Conservation (phyloP, 352 stramenopile genomes). For the Pythium scleroteichum region DNA sequence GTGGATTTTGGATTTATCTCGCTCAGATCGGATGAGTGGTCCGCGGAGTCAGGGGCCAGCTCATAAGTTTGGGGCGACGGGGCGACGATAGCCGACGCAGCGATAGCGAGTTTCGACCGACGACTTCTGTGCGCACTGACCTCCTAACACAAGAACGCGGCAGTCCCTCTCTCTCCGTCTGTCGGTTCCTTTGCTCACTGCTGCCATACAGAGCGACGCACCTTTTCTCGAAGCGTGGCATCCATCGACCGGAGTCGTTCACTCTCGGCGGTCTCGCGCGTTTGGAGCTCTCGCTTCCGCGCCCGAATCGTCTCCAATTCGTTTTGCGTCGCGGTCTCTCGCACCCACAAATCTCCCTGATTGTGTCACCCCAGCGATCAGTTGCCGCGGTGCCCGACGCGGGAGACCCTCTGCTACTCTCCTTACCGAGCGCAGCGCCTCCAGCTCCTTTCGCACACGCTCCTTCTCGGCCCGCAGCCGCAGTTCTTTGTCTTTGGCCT, state of each 20-base stretch:
- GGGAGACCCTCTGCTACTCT: too few species aligned
- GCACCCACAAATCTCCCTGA: slow-evolving; percentile 42
- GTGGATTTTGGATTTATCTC: too few species aligned
- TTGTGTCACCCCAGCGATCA: background rate
- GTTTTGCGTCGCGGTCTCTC: slow-evolving; percentile 45
- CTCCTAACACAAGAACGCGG: background rate
- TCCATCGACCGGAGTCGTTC: slow-evolving; percentile 37
- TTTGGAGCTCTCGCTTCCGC: slow-evolving; percentile 38
- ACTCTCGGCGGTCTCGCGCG: slow-evolving; percentile 34
- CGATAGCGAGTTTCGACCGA: too few species aligned
- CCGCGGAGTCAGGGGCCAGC: too few species aligned
- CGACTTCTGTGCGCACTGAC: background rate
- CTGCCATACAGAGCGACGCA: background rate
- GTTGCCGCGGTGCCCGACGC: too few species aligned
- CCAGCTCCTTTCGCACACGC: slow-evolving; percentile 55
- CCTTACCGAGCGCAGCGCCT: slow-evolving; percentile 43
- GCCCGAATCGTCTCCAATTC: slow-evolving; percentile 43
- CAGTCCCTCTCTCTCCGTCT: too few species aligned
- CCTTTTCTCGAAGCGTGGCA: slow-evolving; percentile 33
- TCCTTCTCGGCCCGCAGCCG: slow-evolving; percentile 68
- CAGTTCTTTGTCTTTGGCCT: slow-evolving; percentile 63
- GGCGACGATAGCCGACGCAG: too few species aligned
- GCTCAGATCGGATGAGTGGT: too few species aligned
- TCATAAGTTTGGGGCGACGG: too few species aligned
- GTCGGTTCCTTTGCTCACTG: too few species aligned